These are phyloP conservation scores for Cercophora scortea DNA, from an alignment of 495 filamentous ascomycete species.

Conservation along the genomic window DNA sequence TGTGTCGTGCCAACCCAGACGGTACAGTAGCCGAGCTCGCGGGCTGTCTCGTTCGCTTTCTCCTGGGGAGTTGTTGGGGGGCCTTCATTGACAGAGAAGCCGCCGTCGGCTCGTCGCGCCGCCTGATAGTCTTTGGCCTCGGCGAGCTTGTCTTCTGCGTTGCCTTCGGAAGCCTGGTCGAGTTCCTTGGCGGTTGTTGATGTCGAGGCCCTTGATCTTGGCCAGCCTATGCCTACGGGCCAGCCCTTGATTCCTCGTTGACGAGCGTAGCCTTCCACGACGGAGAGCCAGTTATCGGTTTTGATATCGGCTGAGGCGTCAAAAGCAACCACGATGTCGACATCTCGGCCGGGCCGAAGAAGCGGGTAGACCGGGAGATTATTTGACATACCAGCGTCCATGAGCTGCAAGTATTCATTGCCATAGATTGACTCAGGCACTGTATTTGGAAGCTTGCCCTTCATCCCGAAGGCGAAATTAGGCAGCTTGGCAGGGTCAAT, in stretches of 20 bases:
- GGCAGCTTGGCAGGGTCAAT: constrained; percentile 84
- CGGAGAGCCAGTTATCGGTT: constrained; percentile 72
- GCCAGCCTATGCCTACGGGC: constrained; percentile 90
- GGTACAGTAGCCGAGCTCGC: constrained; percentile 79
- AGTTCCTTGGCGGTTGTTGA: constrained; percentile 55
- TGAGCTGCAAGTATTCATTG: constrained; percentile 68
- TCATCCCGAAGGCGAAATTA: constrained; percentile 78
- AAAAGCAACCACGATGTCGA: constrained; percentile 72
- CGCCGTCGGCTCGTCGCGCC: constrained; percentile 15
- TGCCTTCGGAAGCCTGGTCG: constrained; percentile 52
- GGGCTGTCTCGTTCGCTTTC: constrained; percentile 33
- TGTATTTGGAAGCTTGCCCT: constrained; percentile 60
- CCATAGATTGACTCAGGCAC: constrained; percentile 67
- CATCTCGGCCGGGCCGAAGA: constrained; percentile 74
- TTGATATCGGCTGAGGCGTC: constrained; percentile 34
- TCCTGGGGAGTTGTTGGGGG: constrained; percentile 19
- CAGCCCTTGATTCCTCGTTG: constrained; percentile 87
- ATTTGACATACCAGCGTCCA: constrained; percentile 98
- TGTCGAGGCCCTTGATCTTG: constrained; percentile 45
- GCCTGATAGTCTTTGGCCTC: constrained; percentile 49
- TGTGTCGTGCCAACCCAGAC: constrained; percentile 86
- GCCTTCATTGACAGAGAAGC: background rate
- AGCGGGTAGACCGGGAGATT: constrained; percentile 94
- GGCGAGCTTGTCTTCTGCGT: constrained; percentile 55
- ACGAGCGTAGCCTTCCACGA: constrained; percentile 82